These are phyloP conservation scores for Nigrograna mackinnonii DNA, from an alignment of 2,329 filamentous ascomycete species.

Conservation along the genomic window DNA sequence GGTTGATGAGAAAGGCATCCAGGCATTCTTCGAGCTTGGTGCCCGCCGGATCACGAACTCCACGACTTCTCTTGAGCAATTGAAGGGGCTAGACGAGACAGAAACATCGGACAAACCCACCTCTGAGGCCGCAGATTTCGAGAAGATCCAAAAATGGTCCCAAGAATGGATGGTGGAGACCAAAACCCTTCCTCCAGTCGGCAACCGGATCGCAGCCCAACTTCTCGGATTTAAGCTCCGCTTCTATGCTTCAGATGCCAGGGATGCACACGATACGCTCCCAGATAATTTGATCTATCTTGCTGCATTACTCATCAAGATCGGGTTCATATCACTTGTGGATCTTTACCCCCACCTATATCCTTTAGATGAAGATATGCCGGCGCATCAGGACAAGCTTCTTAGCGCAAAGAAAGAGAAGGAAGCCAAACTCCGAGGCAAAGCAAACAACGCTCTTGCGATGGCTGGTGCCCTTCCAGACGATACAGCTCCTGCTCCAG, in stretches of 20 bases:
- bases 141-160: conserved; percentile 49
- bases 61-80: not conserved
- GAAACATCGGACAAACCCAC: conserved; percentile 16
- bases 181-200: conserved; percentile 77
- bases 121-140: conserved; percentile 28
- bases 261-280: conserved; percentile 74
- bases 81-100: not conserved
- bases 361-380: conserved; percentile 83
- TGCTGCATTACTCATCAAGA: conserved; percentile 90
- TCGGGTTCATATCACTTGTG: conserved; percentile 90
- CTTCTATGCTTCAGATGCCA: conserved; percentile 84
- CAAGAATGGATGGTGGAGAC: conserved; percentile 78
- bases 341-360: conserved; percentile 94
- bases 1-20: conserved; percentile 72
- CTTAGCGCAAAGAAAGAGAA: conserved; percentile 69
- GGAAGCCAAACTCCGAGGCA: conserved; percentile 70
- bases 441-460: conserved; percentile 78
- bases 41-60: conserved; percentile 67
- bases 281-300: conserved; percentile 94
- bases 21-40: conserved; percentile 89
- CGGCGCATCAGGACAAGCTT: conserved; percentile 68
- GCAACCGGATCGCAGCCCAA: conserved; percentile 91
- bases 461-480: conserved; percentile 86
- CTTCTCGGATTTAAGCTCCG: conserved; percentile 95
- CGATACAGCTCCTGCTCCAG: conserved; percentile 65